Conservation (phyloP, 805 yeast genomes). For the Monosporozyma solicola region DNA sequence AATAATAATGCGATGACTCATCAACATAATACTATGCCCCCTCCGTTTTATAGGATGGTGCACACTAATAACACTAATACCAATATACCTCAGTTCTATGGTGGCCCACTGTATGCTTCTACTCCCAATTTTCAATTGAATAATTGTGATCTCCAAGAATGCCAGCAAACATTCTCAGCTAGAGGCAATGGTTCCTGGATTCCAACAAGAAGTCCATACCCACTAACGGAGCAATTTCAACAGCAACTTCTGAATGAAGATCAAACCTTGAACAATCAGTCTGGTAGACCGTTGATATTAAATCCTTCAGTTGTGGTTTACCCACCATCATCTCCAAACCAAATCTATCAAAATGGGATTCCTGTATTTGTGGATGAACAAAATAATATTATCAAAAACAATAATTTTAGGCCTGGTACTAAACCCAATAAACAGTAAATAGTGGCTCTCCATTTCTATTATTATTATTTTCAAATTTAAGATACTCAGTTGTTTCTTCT, state of each 20-base stretch:
- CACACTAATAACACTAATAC: not conserved
- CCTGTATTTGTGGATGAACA: not conserved
- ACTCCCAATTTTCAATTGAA: not conserved
- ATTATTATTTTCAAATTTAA: too few relatives aligned
- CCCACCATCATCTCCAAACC: not conserved
- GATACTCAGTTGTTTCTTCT: not conserved
- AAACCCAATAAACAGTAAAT: not conserved
- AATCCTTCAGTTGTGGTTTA: not conserved
- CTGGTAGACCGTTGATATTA: not conserved
- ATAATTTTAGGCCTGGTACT: not conserved
- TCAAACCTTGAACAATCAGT: not conserved
- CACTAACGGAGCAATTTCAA: not conserved
- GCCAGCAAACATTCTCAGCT: not conserved
- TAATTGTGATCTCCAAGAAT: not conserved
- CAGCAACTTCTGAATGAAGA: not conserved
- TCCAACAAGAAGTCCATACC: not conserved
- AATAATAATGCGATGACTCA: not conserved
- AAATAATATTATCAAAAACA: not conserved
- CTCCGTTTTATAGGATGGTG: not conserved
- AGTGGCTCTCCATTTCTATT: not conserved
- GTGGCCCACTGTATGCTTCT: not conserved
- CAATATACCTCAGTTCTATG: not conserved
- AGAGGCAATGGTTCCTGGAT: not conserved
- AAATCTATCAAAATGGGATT: not conserved
- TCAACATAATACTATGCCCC: not conserved